A percentile compares a stretch with the other conserved stretches of the same genome.
These are phyloP conservation scores for Fragaria iinumae DNA, from an alignment of 306 rosid species.

Conservation along the genomic window DNA sequence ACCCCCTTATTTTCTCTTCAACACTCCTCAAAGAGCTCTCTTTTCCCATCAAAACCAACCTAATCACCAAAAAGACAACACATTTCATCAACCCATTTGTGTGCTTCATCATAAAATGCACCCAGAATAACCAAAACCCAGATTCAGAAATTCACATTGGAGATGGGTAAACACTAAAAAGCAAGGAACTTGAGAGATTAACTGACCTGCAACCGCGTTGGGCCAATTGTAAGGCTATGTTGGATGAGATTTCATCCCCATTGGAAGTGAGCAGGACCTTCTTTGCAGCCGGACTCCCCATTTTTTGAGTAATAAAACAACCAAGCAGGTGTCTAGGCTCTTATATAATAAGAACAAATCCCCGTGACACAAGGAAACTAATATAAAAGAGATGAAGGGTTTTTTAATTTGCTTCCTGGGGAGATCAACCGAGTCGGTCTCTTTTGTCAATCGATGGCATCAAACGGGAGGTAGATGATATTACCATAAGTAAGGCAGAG, in stretches of 20 bases:
- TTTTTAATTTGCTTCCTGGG: not conserved
- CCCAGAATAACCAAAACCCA: constrained; percentile 10
- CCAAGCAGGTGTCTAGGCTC: not conserved
- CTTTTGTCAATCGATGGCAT: not conserved
- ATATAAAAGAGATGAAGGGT: not conserved
- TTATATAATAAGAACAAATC: not conserved
- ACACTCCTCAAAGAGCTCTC: constrained; percentile 35
- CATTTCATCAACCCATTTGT: not conserved
- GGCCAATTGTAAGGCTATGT: constrained; percentile 66
- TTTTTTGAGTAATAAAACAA: not conserved
- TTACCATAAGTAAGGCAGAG: not conserved
- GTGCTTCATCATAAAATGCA: not conserved
- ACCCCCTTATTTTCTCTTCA: constrained; percentile 32
- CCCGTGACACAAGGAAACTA: not conserved
- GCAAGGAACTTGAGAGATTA: not conserved
- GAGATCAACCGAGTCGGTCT: not conserved
- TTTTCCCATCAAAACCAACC: constrained; percentile 81
- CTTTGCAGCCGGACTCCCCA: constrained; percentile 36
- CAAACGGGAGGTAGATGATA: not conserved
- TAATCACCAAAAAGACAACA: constrained; percentile 23
- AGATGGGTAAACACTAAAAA: not conserved
- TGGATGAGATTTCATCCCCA: constrained; percentile 64
- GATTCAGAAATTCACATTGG: not conserved
- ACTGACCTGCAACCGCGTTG: constrained; percentile 79
- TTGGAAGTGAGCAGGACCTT: constrained; percentile 63